phyloP scores from a whole-genome alignment of 225 moss, liverwort and hornwort genomes.

The Pseudoscleropodium purum region DNA sequence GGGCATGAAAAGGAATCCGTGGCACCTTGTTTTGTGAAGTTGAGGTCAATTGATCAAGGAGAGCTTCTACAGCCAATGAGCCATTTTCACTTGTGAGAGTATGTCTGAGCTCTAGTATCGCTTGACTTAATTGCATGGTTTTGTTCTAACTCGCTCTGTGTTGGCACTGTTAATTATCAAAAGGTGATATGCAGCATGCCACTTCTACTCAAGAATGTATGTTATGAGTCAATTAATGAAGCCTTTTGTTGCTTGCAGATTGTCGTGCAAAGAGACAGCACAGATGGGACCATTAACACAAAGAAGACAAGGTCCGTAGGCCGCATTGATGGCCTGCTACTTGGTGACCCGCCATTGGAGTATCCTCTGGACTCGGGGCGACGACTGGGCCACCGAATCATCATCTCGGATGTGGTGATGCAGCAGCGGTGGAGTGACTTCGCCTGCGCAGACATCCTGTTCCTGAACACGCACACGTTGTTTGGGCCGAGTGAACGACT shows the following conservation, averaged over 20 bases:
- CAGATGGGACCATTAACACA: slow-evolving; percentile 6
- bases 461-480: slow-evolving; percentile 68
- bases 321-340: slow-evolving; percentile 75
- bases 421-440: slow-evolving; percentile 95
- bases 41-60: background rate
- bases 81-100: background rate
- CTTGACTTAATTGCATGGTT: background rate
- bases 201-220: no score
- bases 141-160: background rate
- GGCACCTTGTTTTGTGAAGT: background rate
- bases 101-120: background rate
- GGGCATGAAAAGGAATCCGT: background rate
- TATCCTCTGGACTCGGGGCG: slow-evolving; percentile 17
- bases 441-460: slow-evolving; percentile 69
- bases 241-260: slow-evolving; percentile 3
- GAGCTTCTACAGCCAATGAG: background rate
- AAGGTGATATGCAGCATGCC: background rate
- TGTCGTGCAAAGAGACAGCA: slow-evolving; percentile 28
- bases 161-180: background rate
- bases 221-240: background rate
- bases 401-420: slow-evolving; percentile 78
- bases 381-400: slow-evolving; percentile 66
- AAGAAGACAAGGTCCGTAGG: slow-evolving; percentile 24
- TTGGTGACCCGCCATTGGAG: slow-evolving; percentile 41
- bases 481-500: slow-evolving; percentile 60